A percentile compares a stretch with the other conserved stretches of the same genome.
phyloP scores from a whole-genome alignment of 2,329 filamentous ascomycete genomes.

The Hortaea werneckii region DNA sequence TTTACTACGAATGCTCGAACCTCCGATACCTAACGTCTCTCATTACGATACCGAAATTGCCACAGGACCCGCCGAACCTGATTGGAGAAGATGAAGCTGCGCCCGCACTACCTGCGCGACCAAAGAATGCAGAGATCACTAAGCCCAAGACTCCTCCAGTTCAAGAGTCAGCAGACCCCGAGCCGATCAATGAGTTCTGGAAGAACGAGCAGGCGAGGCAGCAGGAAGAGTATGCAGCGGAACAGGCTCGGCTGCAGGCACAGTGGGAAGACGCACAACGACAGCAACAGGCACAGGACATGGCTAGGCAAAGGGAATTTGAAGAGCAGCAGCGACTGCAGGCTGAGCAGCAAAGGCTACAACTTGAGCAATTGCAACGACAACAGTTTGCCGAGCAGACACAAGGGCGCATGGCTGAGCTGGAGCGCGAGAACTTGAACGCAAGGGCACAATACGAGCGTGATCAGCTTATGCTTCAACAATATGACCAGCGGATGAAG shows the following conservation, averaged over 20 bases:
- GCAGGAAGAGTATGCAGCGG: conserved; percentile 89
- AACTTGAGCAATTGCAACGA: conserved; percentile 78
- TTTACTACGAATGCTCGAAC: conserved; percentile 99
- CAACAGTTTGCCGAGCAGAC: conserved; percentile 92
- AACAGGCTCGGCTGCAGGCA: conserved; percentile 79
- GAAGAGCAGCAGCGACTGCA: conserved; percentile 86
- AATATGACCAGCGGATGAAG: conserved; percentile 90
- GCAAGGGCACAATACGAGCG: conserved; percentile 90
- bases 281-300: conserved; percentile 69
- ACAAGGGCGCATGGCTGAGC: conserved; percentile 86
- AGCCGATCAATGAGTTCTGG: conserved; percentile 97
- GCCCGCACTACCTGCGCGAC: conserved; percentile 72
- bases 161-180: conserved; percentile 67
- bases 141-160: conserved; percentile 56
- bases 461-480: conserved; percentile 94
- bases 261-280: conserved; percentile 74
- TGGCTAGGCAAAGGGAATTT: conserved; percentile 87
- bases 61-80: conserved; percentile 85
- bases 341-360: conserved; percentile 78
- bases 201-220: conserved; percentile 83
- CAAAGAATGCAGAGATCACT: conserved; percentile 54
- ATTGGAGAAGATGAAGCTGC: conserved; percentile 68
- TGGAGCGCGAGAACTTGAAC: conserved; percentile 90
- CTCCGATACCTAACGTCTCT: conserved; percentile 90
- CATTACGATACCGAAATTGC: conserved; percentile 91